phyloP scores from a whole-genome alignment of 352 stramenopile genomes.

The Phytophthora colocasiae region DNA sequence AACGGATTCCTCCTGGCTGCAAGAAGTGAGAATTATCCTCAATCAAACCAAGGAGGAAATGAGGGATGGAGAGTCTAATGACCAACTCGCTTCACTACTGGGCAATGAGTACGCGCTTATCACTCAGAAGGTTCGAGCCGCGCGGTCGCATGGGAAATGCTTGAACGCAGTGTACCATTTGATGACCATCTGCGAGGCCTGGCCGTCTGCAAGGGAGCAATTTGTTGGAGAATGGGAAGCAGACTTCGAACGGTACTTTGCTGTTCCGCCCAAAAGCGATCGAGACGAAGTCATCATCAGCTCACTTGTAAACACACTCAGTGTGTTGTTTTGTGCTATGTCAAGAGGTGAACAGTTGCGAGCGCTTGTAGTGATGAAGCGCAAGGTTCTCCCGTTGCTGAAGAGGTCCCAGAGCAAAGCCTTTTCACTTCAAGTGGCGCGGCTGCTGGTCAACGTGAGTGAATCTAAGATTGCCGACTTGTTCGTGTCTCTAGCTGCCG shows the following conservation, averaged over 20 bases:
- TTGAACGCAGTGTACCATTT: slow-evolving; percentile 72
- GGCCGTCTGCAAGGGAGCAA: slow-evolving; percentile 21
- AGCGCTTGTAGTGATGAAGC: slow-evolving; percentile 59
- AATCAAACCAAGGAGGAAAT: slow-evolving; percentile 4
- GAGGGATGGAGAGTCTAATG: slow-evolving; percentile 4
- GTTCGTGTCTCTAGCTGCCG: slow-evolving; percentile 64
- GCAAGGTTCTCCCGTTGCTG: slow-evolving; percentile 57
- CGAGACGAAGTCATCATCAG: slow-evolving; percentile 67
- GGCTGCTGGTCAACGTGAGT: slow-evolving; percentile 60
- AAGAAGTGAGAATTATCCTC: slow-evolving; percentile 27
- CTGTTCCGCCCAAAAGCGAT: slow-evolving; percentile 45
- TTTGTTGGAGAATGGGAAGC: slow-evolving; percentile 51
- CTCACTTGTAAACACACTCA: slow-evolving; percentile 47
- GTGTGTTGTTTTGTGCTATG: slow-evolving; percentile 47
- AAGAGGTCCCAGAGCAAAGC: slow-evolving; percentile 36
- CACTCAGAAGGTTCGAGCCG: slow-evolving; percentile 38
- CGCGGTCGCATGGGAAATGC: slow-evolving; percentile 66
- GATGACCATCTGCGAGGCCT: slow-evolving; percentile 44
- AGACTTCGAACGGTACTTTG: slow-evolving; percentile 56
- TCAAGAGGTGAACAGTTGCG: slow-evolving; percentile 47
- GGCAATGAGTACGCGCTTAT: slow-evolving; percentile 38
- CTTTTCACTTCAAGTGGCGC: slow-evolving; percentile 49
- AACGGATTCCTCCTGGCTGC: slow-evolving; percentile 26
- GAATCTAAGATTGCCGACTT: slow-evolving; percentile 51
- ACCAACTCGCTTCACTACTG: neutral